Percentiles rank a stretch among this genome's conserved stretches.
Evolutionary conservation across 225 moss, liverwort and hornwort genomes (phyloP).

Genomic region (Pleurozium schreberi): DNA sequence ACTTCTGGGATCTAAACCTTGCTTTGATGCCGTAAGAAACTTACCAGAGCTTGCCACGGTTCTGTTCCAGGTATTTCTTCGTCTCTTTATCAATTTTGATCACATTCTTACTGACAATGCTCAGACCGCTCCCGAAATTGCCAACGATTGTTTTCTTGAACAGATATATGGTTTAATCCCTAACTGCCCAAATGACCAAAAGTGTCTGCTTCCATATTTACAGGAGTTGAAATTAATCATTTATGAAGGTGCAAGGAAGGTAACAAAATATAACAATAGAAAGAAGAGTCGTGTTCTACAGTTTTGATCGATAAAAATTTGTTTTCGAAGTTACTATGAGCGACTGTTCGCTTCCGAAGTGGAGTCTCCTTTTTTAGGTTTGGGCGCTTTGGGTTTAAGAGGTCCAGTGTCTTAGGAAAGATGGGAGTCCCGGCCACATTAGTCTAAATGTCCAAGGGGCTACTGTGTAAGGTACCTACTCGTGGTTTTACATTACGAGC

Average conservation of each 20-base stretch:
- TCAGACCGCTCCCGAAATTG: neutral
- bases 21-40: slow-evolving; percentile 74
- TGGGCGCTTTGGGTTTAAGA: neutral
- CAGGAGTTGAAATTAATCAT: neutral
- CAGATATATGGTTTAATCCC: neutral
- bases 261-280: neutral
- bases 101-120: neutral
- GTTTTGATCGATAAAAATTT: neutral
- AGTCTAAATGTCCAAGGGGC: neutral
- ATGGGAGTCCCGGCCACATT: neutral
- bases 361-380: neutral
- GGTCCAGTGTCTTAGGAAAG: neutral
- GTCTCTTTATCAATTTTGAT: neutral
- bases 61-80: slow-evolving; percentile 50
- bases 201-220: neutral
- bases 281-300: neutral
- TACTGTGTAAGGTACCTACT: neutral
- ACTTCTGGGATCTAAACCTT: slow-evolving; percentile 66
- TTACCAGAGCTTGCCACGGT: slow-evolving; percentile 53
- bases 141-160: neutral
- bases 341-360: neutral
- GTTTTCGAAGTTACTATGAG: neutral
- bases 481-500: neutral
- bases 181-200: neutral
- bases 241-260: neutral